Evolutionary conservation across 495 filamentous ascomycete species (phyloP).

Genomic region (Penicillium verhagenii): DNA sequence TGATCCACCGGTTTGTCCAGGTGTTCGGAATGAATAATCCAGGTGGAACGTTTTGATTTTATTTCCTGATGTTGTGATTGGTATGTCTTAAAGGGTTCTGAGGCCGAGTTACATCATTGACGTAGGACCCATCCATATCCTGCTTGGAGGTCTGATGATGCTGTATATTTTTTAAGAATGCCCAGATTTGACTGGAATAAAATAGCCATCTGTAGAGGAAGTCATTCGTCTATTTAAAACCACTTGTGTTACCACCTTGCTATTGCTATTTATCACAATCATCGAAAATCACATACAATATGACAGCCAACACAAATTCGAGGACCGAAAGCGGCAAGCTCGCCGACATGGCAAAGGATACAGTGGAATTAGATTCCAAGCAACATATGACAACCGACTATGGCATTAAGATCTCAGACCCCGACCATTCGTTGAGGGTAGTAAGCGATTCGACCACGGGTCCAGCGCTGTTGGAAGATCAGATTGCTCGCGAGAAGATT

Average conservation of each 20-base stretch:
- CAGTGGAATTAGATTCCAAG: slow-evolving; percentile 33
- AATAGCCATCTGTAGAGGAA: too few species aligned
- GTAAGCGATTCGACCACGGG: slow-evolving; percentile 60
- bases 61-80: slow-evolving; percentile 4
- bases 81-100: not conserved
- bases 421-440: slow-evolving; percentile 78
- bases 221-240: too few species aligned
- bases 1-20: not conserved
- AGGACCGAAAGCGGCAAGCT: slow-evolving; percentile 21
- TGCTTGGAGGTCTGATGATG: not conserved
- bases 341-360: slow-evolving; percentile 35
- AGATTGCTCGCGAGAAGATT: slow-evolving; percentile 77
- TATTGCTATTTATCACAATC: not conserved
- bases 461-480: slow-evolving; percentile 78
- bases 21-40: not conserved
- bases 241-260: not conserved
- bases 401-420: slow-evolving; percentile 70
- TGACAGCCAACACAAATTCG: slow-evolving; percentile 10
- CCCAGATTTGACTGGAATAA: too few species aligned
- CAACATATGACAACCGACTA: slow-evolving; percentile 69
- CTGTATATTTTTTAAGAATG: not conserved
- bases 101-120: slow-evolving; percentile 17
- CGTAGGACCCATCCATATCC: not conserved
- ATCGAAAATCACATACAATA: slow-evolving; percentile 2
- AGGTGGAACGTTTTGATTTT: not conserved